Conservation (phyloP, 257 asterid species). For the Agastache rugosa region DNA sequence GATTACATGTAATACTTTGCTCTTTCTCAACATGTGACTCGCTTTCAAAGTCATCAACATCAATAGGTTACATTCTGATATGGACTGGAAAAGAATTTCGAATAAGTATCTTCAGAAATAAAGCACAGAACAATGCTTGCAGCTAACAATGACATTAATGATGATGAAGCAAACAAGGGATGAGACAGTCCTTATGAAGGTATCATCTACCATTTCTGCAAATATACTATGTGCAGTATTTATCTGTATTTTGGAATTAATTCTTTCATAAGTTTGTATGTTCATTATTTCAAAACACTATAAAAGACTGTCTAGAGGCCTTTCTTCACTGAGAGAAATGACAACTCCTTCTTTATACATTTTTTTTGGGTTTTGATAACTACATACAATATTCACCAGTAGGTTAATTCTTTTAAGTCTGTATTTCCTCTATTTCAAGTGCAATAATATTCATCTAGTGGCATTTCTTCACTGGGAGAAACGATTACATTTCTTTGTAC, state of each 20-base stretch:
- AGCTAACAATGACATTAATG: too few relatives aligned
- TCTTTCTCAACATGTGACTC: too few relatives aligned
- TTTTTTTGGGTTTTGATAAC: constrained; percentile 1
- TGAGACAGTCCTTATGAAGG: constrained; percentile 80
- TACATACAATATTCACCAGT: too few relatives aligned
- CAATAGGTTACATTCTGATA: too few relatives aligned
- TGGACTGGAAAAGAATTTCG: too few relatives aligned
- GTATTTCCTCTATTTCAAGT: constrained; percentile 8
- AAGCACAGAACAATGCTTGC: too few relatives aligned
- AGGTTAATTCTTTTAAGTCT: too few relatives aligned
- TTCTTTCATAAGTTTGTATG: not conserved
- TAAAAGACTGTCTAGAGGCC: not conserved
- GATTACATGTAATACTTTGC: too few relatives aligned
- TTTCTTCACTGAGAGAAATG: not conserved
- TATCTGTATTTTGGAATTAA: not conserved
- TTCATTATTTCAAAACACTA: not conserved
- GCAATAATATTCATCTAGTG: too few relatives aligned
- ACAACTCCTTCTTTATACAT: not conserved
- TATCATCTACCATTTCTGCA: constrained; percentile 33
- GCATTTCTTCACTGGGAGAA: not conserved
- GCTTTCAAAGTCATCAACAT: too few relatives aligned
- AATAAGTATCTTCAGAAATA: too few relatives aligned
- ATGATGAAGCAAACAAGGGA: too few relatives aligned
- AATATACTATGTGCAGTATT: not conserved
- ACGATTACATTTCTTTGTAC: not conserved